phyloP scores from a whole-genome alignment of 192 early-diverging fungal genomes.

The Backusella westeae region DNA sequence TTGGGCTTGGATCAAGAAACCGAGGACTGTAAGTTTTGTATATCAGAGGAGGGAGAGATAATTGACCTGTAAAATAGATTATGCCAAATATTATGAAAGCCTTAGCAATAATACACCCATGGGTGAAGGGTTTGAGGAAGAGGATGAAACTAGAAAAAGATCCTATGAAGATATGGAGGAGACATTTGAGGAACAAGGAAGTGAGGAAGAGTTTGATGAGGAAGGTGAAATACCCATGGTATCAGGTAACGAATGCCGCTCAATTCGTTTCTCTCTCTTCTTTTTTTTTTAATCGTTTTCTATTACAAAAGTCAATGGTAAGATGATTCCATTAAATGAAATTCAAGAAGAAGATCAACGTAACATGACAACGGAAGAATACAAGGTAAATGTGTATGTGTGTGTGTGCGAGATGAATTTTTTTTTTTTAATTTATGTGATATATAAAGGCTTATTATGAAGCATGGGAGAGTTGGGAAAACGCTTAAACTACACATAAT shows the following conservation, averaged over 20 bases:
- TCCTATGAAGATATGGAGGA: constrained; percentile 11
- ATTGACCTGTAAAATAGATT: constrained; percentile 9
- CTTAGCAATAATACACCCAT: constrained; percentile 31
- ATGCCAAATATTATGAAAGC: constrained; percentile 27
- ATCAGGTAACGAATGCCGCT: constrained; percentile 11
- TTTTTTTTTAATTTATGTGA: not conserved
- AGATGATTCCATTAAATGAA: constrained; percentile 46
- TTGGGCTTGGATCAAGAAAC: constrained; percentile 40
- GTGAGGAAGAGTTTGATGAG: constrained; percentile 23
- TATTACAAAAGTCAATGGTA: constrained; percentile 33
- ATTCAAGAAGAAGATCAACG: constrained; percentile 52
- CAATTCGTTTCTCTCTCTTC: too few relatives aligned
- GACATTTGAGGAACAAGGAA: constrained; percentile 26
- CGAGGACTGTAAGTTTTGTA: constrained; percentile 40
- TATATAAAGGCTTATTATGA: constrained; percentile 34
- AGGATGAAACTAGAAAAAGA: constrained; percentile 9
- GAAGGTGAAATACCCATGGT: constrained; percentile 30
- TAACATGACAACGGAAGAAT: constrained; percentile 57
- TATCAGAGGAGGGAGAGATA: not conserved
- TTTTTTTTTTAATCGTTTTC: too few relatives aligned
- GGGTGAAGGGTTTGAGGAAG: constrained; percentile 14
- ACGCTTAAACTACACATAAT: not conserved
- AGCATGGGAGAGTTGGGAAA: constrained; percentile 33
- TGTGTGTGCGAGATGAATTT: too few relatives aligned
- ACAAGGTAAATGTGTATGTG: constrained; percentile 27